phyloP scores from a whole-genome alignment of 768 basidiomycete genomes.

The Galerina sulciceps region DNA sequence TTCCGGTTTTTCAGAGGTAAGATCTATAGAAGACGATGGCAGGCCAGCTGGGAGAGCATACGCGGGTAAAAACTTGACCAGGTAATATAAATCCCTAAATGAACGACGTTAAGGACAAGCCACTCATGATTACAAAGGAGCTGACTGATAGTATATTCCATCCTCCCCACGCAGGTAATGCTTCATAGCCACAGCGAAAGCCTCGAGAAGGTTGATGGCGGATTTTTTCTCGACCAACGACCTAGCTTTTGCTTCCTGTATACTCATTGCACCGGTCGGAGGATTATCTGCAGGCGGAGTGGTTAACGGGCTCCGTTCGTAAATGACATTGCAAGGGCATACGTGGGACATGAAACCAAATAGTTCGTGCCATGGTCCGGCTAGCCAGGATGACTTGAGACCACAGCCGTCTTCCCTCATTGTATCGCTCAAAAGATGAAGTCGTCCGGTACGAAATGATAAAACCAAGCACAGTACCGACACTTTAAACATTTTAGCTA shows the following conservation, averaged over 20 bases:
- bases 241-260: conserved; percentile 43
- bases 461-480: conserved; percentile 75
- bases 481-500: conserved; percentile 30
- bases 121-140: background rate
- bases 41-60: conserved; percentile 60
- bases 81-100: conserved; percentile 62
- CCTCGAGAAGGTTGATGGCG: conserved; percentile 67
- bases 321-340: conserved; percentile 11
- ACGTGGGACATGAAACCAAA: conserved; percentile 75
- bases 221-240: conserved; percentile 71
- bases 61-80: conserved; percentile 74
- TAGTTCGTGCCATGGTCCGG: conserved; percentile 61
- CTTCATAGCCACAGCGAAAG: conserved; percentile 67
- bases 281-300: conserved; percentile 23
- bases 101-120: background rate
- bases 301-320: background rate
- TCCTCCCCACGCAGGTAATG: conserved; percentile 71
- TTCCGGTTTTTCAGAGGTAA: background rate
- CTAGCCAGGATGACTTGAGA: conserved; percentile 64
- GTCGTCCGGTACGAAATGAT: conserved; percentile 75
- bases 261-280: conserved; percentile 19
- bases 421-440: conserved; percentile 77
- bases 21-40: conserved; percentile 5
- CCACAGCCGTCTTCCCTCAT: conserved; percentile 73
- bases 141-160: conserved; percentile 49